Evolutionary conservation across 805 yeast species (phyloP), one percentile per base, ranked within the genome.

Genomic region (Limtongozyma cylindracea): DNA sequence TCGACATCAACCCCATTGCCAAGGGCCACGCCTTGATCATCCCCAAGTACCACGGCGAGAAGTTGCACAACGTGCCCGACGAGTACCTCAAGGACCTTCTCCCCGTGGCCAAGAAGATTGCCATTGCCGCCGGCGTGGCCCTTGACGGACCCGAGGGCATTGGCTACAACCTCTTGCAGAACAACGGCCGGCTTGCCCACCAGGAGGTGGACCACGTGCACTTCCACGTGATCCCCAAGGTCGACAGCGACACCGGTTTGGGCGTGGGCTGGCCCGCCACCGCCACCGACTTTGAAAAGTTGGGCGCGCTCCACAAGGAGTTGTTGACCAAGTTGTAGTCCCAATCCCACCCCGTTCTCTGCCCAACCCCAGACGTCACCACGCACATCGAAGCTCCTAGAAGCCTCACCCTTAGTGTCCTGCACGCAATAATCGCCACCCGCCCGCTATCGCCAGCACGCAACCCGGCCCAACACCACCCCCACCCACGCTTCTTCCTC

Each of bases 201-300:
- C 98, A 84, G 51, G 71, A 60, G 25, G 96, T 88, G 25, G 88
- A 74, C 33, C 98, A 84, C 42, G 95, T 88, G 26, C 98, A 84
- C 44, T 74, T 88, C 61, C 98, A 84, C 44, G 63, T 84, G 43
- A 84, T 84, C 40, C 98, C 98, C 22, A 84, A 84, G 59, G 59
- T 58, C 27, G 69, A 67, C 34, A 50, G 45, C 2, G 56, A 58
- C 19, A 53, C 82, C 11, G 98, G 98, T 1, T 56, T 84, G 30
- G 58, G 56, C 17, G 78, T 84, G 16, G 93, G 88, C 13, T 88
- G 98, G 96, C 96, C 96, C n/a, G 69, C 80, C 11, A 61, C 67
- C 34, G 62, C 55, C 25, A 73, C 84, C 16, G 73, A 74, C 38
- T 67, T 74, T 43, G 80, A 54, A 9, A 63, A 68, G 23, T 51